Base-by-base conservation (phyloP, 2,329 filamentous ascomycete genomes). In the Cercospora sp. region DNA sequence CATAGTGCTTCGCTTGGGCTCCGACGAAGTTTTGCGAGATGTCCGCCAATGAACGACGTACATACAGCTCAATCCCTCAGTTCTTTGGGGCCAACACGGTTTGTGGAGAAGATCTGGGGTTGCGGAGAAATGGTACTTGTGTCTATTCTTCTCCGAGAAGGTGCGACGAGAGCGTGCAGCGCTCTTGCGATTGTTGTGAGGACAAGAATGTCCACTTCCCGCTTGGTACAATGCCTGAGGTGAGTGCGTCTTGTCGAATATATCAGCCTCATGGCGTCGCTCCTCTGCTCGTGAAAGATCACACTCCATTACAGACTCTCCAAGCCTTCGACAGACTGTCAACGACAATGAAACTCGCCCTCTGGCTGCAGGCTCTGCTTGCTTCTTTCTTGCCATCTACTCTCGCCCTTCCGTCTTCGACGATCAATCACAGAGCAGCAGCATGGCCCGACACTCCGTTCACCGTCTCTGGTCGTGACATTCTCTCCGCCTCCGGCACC, bases 401-500 rank as follows among this genome's bases (percentile, higher is more conserved):
- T 16, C 51, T 31, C 26, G 23, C 53, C 53, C 53, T 57, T 9
- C 53, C 53, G 4, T 31, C 53, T 23, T 8, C 36, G 2, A n/a
- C 16, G 13, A 42, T 42, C 36, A 1, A 42, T 16, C 36, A n/a
- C 16, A 42, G 36, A 42, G 36, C 36, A 31, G 53, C 53, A 7
- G 3, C 48, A 57, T 74, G 70, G 70, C 72, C 72, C 3, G 59
- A 73, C 30, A 60, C 66, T 26, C 73, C 73, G 4, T 74, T 74
- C 57, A 70, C 64, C 18, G 72, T 70, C 18, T 70, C 68, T 1
- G 72, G 71, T 4, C 59, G 73, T 20, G 73, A 75, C 23, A 72
- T 81, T 16, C 18, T 79, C 26, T 76, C 79, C 65, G 73, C 70
- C n/a, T 77, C 76, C 39, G 76, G 77, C 51, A 64, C 77, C 55